A percentile compares a stretch with the other conserved stretches of the same genome.
Conservation (phyloP, 352 stramenopile species). For the Poterioochromonas sp. region DNA sequence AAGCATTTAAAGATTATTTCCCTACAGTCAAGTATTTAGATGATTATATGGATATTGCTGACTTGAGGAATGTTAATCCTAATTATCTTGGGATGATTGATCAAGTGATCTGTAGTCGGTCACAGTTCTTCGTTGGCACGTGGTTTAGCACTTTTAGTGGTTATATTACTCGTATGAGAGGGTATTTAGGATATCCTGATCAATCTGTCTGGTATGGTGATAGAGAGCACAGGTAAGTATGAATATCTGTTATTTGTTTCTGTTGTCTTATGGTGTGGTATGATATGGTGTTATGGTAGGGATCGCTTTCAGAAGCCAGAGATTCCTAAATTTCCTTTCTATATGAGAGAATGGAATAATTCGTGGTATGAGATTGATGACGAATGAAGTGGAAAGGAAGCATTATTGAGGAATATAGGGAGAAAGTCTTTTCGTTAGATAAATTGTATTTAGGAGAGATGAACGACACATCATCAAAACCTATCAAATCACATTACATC, state of each 20-base stretch:
- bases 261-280: neutral
- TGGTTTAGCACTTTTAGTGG: slow-evolving; percentile 67
- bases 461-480: no score
- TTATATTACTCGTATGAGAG: slow-evolving; percentile 66
- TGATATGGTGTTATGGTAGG: neutral
- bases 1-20: slow-evolving; percentile 51
- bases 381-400: no score
- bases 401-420: no score
- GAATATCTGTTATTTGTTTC: neutral
- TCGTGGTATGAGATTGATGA: slow-evolving; percentile 31
- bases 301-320: slow-evolving; percentile 18
- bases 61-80: slow-evolving; percentile 52
- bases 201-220: slow-evolving; percentile 19
- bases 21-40: slow-evolving; percentile 58
- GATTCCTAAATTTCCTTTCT: slow-evolving; percentile 8
- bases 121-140: slow-evolving; percentile 56
- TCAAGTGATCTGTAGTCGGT: slow-evolving; percentile 56
- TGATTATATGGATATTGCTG: slow-evolving; percentile 53
- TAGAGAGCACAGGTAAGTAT: neutral
- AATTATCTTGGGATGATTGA: slow-evolving; percentile 71
- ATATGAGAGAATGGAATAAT: slow-evolving; percentile 11
- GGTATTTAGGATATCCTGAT: slow-evolving; percentile 48
- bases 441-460: no score
- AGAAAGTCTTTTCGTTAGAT: no score
- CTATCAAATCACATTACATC: no score